A percentile compares a stretch with the other conserved stretches of the same genome.
Conservation (phyloP, 2,329 filamentous ascomycete genomes). For the Helotiales sp. region DNA sequence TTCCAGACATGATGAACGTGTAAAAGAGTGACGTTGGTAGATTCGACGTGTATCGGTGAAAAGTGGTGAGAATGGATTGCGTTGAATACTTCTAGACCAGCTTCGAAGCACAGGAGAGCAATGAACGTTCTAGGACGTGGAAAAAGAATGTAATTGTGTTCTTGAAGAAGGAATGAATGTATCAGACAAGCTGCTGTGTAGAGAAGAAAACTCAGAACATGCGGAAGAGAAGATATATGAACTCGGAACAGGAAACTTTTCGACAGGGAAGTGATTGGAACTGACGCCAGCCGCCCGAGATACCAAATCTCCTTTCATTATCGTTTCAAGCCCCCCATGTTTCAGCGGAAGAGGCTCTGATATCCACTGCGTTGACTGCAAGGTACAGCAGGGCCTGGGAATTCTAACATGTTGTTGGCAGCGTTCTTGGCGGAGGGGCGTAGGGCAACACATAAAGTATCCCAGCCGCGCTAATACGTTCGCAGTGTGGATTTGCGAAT, state of each 20-base stretch:
- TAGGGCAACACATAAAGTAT: background rate
- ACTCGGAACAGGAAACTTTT: no score
- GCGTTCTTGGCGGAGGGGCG: background rate
- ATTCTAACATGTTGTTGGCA: no score
- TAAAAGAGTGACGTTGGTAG: background rate
- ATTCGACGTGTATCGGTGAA: background rate
- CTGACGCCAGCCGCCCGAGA: background rate
- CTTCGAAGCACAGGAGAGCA: slow-evolving; percentile 7
- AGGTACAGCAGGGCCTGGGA: background rate
- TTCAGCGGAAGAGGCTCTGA: background rate
- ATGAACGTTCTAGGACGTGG: slow-evolving; percentile 8
- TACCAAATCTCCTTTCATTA: background rate
- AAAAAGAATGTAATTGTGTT: background rate
- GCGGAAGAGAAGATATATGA: slow-evolving; percentile 4
- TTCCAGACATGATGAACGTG: slow-evolving; percentile 22
- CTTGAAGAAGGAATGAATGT: slow-evolving; percentile 5
- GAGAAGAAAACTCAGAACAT: background rate
- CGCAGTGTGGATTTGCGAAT: slow-evolving; percentile 1
- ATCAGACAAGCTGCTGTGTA: slow-evolving; percentile 7
- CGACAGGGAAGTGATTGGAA: background rate
- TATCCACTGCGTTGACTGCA: background rate
- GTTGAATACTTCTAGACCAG: slow-evolving; percentile 11
- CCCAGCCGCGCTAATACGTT: background rate
- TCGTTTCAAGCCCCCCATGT: background rate
- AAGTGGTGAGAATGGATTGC: slow-evolving; percentile 1